phyloP scores from a whole-genome alignment of 2,329 filamentous ascomycete species.

The Fusarium coffeatum region DNA sequence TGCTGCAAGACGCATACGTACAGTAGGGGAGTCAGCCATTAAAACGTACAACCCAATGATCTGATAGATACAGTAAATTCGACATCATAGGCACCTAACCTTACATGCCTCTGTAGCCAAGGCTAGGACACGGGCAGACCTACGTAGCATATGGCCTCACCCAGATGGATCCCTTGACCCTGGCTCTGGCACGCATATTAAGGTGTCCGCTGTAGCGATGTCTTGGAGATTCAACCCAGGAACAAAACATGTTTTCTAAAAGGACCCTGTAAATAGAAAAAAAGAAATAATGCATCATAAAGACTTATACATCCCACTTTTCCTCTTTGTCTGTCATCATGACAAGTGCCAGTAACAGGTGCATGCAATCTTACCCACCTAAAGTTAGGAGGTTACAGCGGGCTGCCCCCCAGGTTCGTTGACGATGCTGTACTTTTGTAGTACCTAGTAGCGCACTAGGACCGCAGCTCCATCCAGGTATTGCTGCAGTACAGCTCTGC shows the following conservation, averaged over 20 bases:
- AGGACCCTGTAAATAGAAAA: not conserved
- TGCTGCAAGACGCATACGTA: not conserved
- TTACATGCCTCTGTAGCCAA: not conserved
- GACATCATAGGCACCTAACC: not conserved
- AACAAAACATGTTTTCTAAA: not conserved
- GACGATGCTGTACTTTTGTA: not conserved
- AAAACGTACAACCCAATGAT: not conserved
- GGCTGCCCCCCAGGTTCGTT: not conserved
- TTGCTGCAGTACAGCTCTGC: not conserved
- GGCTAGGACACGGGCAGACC: not conserved
- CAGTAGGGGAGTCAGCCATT: not conserved
- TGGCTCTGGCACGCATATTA: not conserved
- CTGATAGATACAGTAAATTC: not conserved
- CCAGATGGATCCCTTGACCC: not conserved
- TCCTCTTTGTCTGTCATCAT: not conserved
- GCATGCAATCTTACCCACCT: not conserved
- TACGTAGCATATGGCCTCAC: not conserved
- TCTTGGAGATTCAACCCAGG: not conserved
- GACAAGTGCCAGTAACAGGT: not conserved
- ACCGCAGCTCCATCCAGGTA: not conserved
- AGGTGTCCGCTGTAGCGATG: not conserved
- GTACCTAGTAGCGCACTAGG: not conserved
- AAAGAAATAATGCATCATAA: not conserved
- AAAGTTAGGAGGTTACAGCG: not conserved
- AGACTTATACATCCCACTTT: not conserved